Evolutionary conservation across 2,329 filamentous ascomycete species (phyloP).

Genomic region (Byssothecium circinans): DNA sequence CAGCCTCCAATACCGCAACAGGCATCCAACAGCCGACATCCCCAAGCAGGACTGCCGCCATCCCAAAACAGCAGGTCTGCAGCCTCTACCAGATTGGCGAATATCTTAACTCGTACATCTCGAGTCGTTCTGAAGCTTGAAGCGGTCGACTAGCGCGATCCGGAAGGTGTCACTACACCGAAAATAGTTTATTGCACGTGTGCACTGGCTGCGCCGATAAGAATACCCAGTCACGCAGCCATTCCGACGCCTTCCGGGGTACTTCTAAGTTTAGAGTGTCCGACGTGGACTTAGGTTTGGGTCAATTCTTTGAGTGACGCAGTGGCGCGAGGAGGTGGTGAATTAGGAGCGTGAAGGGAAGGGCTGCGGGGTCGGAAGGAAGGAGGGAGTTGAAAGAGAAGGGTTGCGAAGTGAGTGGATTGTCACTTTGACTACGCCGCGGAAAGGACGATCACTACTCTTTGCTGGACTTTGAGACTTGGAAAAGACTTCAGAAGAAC

Average conservation of each 20-base stretch:
- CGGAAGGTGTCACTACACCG: constrained; percentile 34
- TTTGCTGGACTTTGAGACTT: too few species aligned
- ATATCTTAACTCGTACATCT: neutral
- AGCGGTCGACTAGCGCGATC: constrained; percentile 24
- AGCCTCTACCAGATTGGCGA: constrained; percentile 3
- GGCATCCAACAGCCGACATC: neutral
- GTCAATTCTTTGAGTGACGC: neutral
- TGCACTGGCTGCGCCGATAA: neutral
- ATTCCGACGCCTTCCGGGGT: constrained; percentile 8
- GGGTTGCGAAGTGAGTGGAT: too few species aligned
- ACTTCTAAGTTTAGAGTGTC: constrained; percentile 5
- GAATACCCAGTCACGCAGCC: neutral
- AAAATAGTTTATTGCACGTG: constrained; percentile 2
- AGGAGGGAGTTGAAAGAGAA: neutral
- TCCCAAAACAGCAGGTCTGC: constrained; percentile 3
- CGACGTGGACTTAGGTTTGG: neutral
- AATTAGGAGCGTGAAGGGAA: too few species aligned
- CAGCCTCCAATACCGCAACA: constrained; percentile 2
- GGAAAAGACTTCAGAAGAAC: too few species aligned
- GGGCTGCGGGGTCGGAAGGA: neutral
- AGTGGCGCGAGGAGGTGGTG: too few species aligned
- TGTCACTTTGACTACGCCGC: too few species aligned
- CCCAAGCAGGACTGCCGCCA: neutral
- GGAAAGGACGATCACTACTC: too few species aligned
- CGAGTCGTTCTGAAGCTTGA: neutral